Base-by-base conservation (phyloP, 2,329 filamentous ascomycete species). In the Verticillium tricorpus region DNA sequence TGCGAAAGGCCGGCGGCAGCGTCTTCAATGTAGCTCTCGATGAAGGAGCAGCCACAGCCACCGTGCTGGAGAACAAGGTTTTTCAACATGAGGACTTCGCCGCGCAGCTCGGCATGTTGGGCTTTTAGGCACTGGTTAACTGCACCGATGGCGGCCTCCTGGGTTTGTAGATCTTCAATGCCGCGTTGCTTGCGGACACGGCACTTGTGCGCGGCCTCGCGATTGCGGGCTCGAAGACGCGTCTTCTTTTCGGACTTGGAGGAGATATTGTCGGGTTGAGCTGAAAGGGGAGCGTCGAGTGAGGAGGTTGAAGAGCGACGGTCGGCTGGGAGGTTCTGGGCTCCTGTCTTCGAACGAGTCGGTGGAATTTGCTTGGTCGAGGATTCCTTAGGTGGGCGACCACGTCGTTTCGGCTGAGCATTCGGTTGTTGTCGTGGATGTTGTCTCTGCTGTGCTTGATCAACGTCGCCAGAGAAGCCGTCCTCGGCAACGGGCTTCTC, bases 131-230 rank as follows among this genome's bases (percentile, higher is more conserved):
- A 58, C 54, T 57, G 50, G 63, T 65, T 60, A 9, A 65, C 50
- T n/a, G 50, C 35, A 5, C 61, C 64, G 3, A 39, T 76, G n/a
- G 64, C 56, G 1, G 56, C 57, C 35, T 65, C 64, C n/a, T 64
- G 63, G 2, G 59, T 61, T 22, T 65, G 64, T 50, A 65, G 59
- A 56, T 61, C 61, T 7, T 58, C 56, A 50, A 65, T 63, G 3
- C 64, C 59, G 59, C 64, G 62, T 28, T 65, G 64, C 57, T 65
- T 65, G 34, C 64, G 64, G 12, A 63, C 31, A 5, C 64, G 59
- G 56, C 64, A 65, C 57, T 65, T 65, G n/a, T 65, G 61, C 34
- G 64, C 64, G 1, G 64, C 64, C 63, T 65, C 63, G 17, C 64
- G 57, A 25, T 65, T 65, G 6, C 64, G 63, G 19, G 59, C 61